Base-by-base conservation (phyloP, 345 rosid genomes). In the Draba incana region DNA sequence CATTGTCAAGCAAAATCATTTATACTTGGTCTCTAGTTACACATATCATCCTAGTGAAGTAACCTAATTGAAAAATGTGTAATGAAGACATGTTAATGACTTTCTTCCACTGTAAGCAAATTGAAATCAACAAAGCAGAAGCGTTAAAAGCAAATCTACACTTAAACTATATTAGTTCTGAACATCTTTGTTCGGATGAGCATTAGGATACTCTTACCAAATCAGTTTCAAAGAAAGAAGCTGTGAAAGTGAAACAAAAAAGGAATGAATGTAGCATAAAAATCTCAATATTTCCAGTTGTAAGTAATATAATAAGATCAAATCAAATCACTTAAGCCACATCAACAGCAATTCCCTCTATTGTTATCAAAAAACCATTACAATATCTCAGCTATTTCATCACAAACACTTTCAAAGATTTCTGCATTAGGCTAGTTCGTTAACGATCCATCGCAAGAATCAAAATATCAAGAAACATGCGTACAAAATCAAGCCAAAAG, bases 401-500 rank as follows among this genome's bases (percentile, higher is more conserved):
- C 4, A 28, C 31, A 28, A 28, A 28, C 4, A 2, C 31, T 28
- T 28, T 28, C 20, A 28, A 28, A 28, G 31, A 28, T 28, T 28
- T 13, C 2, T 0, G 38, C 30, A 48, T 58, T 13, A 59, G 0
- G 44, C 38, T 60, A 51, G 45, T 16, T 20, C 24, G 1, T 39
- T 49, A 65, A 49, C 47, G 51, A 24, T 31, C 56, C 4, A 35
- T 46, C 31, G 14, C 5, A 2, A 12, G 12, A 15, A 50, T 79
- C 78, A 90, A 79, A 93, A 90, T 64, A 93, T 90, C 83, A 93
- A 82, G 85, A 93, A 88, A 79, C 98, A 93, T 3, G 95, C 96
- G 76, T 90, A 90, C 76, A 92, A 82, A 10, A 93, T 82, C 81
- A 90, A 77, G 3, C 96, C 92, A 87, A 86, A 23, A 93, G 79